Percentiles rank a stretch among this genome's conserved stretches.
phyloP scores from a whole-genome alignment of 2,329 filamentous ascomycete species.

The Dichotomopilus funicola region DNA sequence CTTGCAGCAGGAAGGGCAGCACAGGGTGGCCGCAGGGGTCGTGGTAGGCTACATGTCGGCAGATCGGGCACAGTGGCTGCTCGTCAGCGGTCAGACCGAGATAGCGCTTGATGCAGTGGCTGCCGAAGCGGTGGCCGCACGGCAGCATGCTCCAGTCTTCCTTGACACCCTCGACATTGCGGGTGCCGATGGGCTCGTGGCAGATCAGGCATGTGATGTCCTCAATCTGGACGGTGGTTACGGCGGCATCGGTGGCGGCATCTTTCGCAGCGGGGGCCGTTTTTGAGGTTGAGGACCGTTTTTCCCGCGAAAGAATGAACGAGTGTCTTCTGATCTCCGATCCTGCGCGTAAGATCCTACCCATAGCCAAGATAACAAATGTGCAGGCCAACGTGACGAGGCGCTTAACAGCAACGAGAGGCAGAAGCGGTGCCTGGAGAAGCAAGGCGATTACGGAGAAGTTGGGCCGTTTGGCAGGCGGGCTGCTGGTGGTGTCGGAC shows the following conservation, averaged over 20 bases:
- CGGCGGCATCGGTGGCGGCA: no score
- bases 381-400: neutral
- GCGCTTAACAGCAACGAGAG: neutral
- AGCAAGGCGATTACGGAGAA: neutral
- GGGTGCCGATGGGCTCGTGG: slow-evolving; percentile 34
- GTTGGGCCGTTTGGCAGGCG: neutral
- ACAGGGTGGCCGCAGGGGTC: slow-evolving; percentile 30
- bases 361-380: slow-evolving; percentile 11
- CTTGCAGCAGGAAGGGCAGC: slow-evolving; percentile 24
- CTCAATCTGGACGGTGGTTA: neutral
- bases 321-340: neutral
- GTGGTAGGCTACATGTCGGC: slow-evolving; percentile 29
- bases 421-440: neutral
- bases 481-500: slow-evolving; percentile 2
- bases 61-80: slow-evolving; percentile 36
- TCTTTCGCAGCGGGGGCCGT: no score
- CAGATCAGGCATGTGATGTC: slow-evolving; percentile 36
- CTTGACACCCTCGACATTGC: slow-evolving; percentile 32
- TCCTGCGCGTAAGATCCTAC: slow-evolving; percentile 6
- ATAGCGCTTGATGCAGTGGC: slow-evolving; percentile 39
- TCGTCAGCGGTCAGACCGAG: slow-evolving; percentile 32
- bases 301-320: neutral
- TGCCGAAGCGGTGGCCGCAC: slow-evolving; percentile 40
- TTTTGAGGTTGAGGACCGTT: neutral
- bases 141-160: slow-evolving; percentile 37